Base-by-base conservation (phyloP, 306 rosid genomes). In the Rosa chinensis region DNA sequence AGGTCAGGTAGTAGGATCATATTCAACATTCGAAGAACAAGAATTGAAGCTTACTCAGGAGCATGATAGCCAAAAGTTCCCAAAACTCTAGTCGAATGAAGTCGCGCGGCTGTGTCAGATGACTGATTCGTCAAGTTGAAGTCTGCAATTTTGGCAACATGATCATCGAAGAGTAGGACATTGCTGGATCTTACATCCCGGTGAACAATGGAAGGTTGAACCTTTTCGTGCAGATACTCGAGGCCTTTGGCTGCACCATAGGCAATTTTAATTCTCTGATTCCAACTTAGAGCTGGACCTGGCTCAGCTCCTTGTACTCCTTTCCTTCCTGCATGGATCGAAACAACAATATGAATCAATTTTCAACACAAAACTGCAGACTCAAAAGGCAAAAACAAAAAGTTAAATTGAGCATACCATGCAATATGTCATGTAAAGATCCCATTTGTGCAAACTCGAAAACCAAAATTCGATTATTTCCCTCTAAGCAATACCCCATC, bases 41-140 rank as follows among this genome's bases (percentile, higher is more conserved):
- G 32, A 70, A 18, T 13, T 67, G 35, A 74, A 72, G 72, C 90
- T 82, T 92, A 95, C 99, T 95, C 99, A 58, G 99, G 99, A 80
- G 99, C 98, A 80, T 95, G 99, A 84, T 95, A 95, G 43, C 98
- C 99, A 69, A 95, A 95, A 37, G 99, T 95, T 85, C 99, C 99
- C 85, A 95, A 89, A 79, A 92, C 99, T 82, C 99, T 91, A 64
- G 99, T 94, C 37, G 99, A 94, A 83, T 94, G 99, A 20, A 94
- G 89, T 39, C 97, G 82, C 28, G 97, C 97, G 1, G 99, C 97
- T 0, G 97, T 94, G 71, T 94, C 99, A 10, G 97, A 94, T 6
- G 97, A 82, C 84, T 94, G 99, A 80, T 89, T 94, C 76, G 97
- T 85, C 87, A 92, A 84, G 90, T 85, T 94, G 83, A 94, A 92